Percentiles rank a stretch among this genome's conserved stretches.
Evolutionary conservation across 371 early-diverging fungal species (phyloP).

Genomic region (Mortierella sp.): DNA sequence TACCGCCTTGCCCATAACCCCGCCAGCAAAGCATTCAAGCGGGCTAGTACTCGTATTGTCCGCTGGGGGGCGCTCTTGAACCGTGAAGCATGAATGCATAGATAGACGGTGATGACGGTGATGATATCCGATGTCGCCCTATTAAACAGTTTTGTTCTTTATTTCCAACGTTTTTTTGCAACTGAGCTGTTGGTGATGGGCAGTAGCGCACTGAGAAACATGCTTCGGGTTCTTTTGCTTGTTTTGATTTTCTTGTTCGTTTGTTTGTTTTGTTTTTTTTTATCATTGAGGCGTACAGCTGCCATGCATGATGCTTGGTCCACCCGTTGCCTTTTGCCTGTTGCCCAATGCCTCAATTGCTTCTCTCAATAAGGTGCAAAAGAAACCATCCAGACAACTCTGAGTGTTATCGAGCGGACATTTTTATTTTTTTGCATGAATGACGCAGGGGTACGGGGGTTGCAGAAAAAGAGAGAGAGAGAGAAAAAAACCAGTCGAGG

Average conservation of each 20-base stretch:
- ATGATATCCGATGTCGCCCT: too few species aligned
- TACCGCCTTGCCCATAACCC: conserved; percentile 35
- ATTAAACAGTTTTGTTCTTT: too few species aligned
- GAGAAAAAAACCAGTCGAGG: background rate
- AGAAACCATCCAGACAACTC: background rate
- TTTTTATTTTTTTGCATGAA: conserved; percentile 23
- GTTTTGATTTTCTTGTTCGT: background rate
- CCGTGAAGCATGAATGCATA: conserved; percentile 39
- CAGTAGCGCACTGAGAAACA: too few species aligned
- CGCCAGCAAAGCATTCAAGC: conserved; percentile 50
- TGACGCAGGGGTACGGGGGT: conserved; percentile 13
- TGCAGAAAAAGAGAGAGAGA: background rate
- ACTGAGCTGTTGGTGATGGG: too few species aligned
- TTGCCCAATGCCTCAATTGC: background rate
- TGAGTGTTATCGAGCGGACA: background rate
- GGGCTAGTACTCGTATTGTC: conserved; percentile 38
- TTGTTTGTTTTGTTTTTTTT: background rate
- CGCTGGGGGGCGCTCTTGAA: conserved; percentile 40
- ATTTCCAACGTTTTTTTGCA: too few species aligned
- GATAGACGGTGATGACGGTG: too few species aligned
- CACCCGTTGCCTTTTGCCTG: too few species aligned
- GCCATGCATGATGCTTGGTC: too few species aligned
- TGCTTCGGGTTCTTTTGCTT: background rate
- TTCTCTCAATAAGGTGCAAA: background rate
- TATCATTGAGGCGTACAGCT: background rate